These are phyloP conservation scores for Ganoderma meredithae DNA, from an alignment of 1,284 basidiomycete species.

Conservation along the genomic window DNA sequence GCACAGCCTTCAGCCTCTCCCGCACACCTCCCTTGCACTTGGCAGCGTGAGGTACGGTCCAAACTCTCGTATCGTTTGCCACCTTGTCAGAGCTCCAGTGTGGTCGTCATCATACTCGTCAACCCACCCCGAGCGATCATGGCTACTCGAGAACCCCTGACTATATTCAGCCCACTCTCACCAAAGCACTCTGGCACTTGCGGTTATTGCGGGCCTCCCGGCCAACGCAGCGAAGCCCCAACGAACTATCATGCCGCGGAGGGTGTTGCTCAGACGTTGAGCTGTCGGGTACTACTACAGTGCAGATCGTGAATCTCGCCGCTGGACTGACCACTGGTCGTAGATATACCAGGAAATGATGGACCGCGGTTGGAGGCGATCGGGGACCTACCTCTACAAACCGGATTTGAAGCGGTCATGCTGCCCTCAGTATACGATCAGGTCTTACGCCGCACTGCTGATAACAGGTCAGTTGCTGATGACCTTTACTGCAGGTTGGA, in stretches of 20 bases:
- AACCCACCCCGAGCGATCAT: background rate
- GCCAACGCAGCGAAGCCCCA: constrained; percentile 42
- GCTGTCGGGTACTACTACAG: constrained; percentile 54
- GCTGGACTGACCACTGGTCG: background rate
- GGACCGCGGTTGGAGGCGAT: constrained; percentile 90
- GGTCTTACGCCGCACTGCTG: constrained; percentile 44
- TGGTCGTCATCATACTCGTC: background rate
- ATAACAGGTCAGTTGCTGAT: background rate
- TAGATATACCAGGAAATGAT: constrained; percentile 84
- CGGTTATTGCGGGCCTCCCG: constrained; percentile 51
- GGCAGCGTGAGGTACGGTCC: background rate
- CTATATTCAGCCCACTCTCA: constrained; percentile 35
- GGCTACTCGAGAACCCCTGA: constrained; percentile 18
- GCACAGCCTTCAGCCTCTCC: background rate
- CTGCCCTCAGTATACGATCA: constrained; percentile 94
- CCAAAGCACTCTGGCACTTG: constrained; percentile 42
- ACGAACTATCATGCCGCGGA: constrained; percentile 48
- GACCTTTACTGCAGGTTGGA: constrained; percentile 63
- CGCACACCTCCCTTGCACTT: background rate
- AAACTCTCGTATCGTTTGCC: background rate
- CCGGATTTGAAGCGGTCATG: constrained; percentile 85
- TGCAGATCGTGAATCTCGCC: background rate
- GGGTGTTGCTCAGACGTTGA: constrained; percentile 46
- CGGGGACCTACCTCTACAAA: constrained; percentile 84
- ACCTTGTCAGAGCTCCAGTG: background rate